Conservation (phyloP, 345 rosid genomes). For the Litchi chinensis region DNA sequence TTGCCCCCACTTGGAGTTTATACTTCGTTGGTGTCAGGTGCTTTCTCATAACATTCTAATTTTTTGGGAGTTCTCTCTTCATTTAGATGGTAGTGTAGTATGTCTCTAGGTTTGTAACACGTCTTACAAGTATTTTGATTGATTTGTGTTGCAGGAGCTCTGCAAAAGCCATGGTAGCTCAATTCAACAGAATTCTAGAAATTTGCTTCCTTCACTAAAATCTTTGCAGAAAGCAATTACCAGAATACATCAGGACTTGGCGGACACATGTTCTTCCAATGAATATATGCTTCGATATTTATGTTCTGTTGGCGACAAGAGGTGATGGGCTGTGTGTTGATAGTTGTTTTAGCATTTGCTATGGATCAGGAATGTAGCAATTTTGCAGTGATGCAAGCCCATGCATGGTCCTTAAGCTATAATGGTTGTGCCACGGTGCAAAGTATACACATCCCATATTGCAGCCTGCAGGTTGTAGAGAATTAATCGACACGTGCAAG, state of each 20-base stretch:
- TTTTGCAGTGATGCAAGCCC: not conserved
- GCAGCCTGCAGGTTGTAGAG: too few relatives aligned
- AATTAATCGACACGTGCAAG: too few relatives aligned
- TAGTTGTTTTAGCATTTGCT: not conserved
- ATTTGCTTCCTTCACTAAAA: conserved; percentile 75
- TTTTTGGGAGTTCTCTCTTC: not conserved
- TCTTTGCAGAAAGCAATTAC: conserved; percentile 85
- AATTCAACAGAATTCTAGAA: conserved; percentile 78
- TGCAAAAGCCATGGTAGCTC: conserved; percentile 84
- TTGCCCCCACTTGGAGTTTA: conserved; percentile 86
- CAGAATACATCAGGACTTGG: conserved; percentile 84
- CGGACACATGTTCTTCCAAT: conserved; percentile 89
- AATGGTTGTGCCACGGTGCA: too few relatives aligned
- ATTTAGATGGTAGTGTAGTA: not conserved
- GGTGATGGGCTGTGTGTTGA: conserved; percentile 20
- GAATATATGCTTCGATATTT: conserved; percentile 83
- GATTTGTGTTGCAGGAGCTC: conserved; percentile 56
- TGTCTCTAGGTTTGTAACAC: not conserved
- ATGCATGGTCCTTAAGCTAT: too few relatives aligned
- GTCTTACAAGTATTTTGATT: conserved; percentile 1
- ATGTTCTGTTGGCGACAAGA: conserved; percentile 52
- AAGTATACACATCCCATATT: too few relatives aligned
- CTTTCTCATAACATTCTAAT: not conserved
- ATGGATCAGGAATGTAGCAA: not conserved
- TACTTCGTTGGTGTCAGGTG: conserved; percentile 95